Evolutionary conservation across 176 grass and related monocot genomes (phyloP), one percentile per base, ranked within the genome.

Genomic region (Lolium perenne): DNA sequence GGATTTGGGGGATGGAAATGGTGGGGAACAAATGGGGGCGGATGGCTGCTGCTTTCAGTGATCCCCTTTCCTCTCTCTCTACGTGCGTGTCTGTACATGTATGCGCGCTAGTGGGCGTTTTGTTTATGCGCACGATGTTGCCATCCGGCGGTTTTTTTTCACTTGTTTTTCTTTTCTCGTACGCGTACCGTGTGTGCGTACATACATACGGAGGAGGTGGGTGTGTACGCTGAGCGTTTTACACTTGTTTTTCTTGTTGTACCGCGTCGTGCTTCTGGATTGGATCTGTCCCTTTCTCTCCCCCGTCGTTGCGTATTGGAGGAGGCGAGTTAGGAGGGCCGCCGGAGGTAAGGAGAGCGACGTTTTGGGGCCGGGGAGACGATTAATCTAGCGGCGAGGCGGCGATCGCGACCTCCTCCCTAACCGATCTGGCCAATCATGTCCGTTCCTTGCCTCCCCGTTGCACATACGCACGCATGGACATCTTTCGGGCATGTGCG

Each of bases 1-100:
- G 66, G 38, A n/a, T 35, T 1, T 7, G 4, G 38, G 47, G 15
- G 73, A 60, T 38, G 73, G 85, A 85, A 69, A 90, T 88, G 89
- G 82, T 82, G 84, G 84, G 65, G 70, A 82, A 46, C 81, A 78
- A 84, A 93, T 79, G 83, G 84, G 67, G 86, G 68, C 83, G 84
- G 82, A 92, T 89, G 89, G 89, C 22, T 75, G 93, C 88, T 84
- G 85, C 89, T 95, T 86, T 90, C 90, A 93, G 84, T 77, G 79
- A 89, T 76, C 84, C 46, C 17, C 85, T 13, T 2, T 51, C 85
- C n/a, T 29, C 58, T 56, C 46, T 47, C 79, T 60, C 56, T 6
- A 8, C 71, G 74, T 64, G 85, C 78, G 58, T 23, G 71, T 38
- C 62, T 25, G n/a, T 68, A 71, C 43, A 38, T n/a, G 66, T 68